Percentiles rank a stretch among this genome's conserved stretches.
These are phyloP conservation scores for Collybia sordida DNA, from an alignment of 768 basidiomycete species.

Conservation along the genomic window DNA sequence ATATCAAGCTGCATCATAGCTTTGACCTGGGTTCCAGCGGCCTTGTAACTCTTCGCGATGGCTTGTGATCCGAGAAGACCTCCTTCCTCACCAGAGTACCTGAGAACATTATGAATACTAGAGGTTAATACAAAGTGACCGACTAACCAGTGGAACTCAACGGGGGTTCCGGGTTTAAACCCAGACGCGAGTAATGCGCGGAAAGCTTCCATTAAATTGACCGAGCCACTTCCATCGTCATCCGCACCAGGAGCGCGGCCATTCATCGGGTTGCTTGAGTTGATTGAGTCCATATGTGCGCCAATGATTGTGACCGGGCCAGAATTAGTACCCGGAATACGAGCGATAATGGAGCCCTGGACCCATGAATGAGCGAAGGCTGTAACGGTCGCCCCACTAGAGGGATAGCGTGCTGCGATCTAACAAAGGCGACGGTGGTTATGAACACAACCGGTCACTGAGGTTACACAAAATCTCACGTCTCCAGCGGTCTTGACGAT, in stretches of 20 bases:
- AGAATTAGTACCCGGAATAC: slow-evolving; percentile 8
- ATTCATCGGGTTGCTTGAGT: slow-evolving; percentile 9
- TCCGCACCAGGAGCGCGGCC: slow-evolving; percentile 17
- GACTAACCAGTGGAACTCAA: slow-evolving; percentile 49
- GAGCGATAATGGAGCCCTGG: slow-evolving; percentile 14
- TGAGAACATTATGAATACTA: not conserved
- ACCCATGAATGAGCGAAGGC: slow-evolving; percentile 12
- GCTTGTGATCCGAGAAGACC: slow-evolving; percentile 50
- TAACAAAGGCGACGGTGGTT: not conserved
- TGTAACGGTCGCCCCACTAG: slow-evolving; percentile 8
- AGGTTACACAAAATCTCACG: slow-evolving; percentile 20
- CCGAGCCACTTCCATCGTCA: slow-evolving; percentile 40
- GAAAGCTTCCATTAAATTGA: slow-evolving; percentile 47
- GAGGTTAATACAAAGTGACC: too few species aligned
- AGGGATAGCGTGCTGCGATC: slow-evolving; percentile 11
- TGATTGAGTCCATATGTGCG: slow-evolving; percentile 22
- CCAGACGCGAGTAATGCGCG: slow-evolving; percentile 38
- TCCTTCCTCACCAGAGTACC: slow-evolving; percentile 42
- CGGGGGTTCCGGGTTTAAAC: slow-evolving; percentile 38
- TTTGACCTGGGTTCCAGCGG: slow-evolving; percentile 36
- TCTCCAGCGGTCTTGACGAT: slow-evolving; percentile 31
- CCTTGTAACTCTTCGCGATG: slow-evolving; percentile 46
- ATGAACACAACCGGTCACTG: too few species aligned
- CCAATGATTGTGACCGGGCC: slow-evolving; percentile 16
- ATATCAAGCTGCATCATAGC: slow-evolving; percentile 47